These are phyloP conservation scores for Zymoseptoria crescenta DNA, from an alignment of 2,329 filamentous ascomycete genomes.

Conservation along the genomic window DNA sequence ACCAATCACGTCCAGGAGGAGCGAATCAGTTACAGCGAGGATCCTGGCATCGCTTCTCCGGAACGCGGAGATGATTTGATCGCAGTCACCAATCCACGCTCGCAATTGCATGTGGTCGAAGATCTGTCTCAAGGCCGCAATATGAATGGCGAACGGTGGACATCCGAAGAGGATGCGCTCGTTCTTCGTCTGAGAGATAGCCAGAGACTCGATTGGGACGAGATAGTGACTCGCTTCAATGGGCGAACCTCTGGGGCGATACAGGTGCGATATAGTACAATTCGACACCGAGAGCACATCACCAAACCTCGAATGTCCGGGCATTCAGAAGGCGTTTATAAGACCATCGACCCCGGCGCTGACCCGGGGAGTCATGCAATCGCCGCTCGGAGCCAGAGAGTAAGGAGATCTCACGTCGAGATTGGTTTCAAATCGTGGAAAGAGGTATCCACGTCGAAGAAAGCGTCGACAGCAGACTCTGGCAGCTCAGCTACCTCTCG, in stretches of 20 bases:
- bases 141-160: conserved; percentile 13
- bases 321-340: too few relatives aligned
- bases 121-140: not conserved
- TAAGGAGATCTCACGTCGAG: not conserved
- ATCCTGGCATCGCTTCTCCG: not conserved
- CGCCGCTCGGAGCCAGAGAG: not conserved
- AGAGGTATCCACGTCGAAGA: not conserved
- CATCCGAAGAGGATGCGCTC: conserved; percentile 25
- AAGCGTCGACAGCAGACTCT: not conserved
- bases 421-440: not conserved
- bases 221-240: conserved; percentile 31
- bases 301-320: not conserved
- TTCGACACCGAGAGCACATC: not conserved
- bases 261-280: conserved; percentile 21
- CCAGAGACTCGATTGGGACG: conserved; percentile 29
- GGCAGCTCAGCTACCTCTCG: too few relatives aligned
- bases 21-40: not conserved
- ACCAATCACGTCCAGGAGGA: not conserved
- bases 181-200: conserved; percentile 37
- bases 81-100: not conserved
- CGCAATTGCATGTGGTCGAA: not conserved
- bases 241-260: conserved; percentile 25
- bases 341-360: not conserved
- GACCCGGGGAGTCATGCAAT: not conserved
- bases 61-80: not conserved